These are phyloP conservation scores for Helenozyma rhizophorensis DNA, from an alignment of 805 yeast genomes.

Conservation along the genomic window DNA sequence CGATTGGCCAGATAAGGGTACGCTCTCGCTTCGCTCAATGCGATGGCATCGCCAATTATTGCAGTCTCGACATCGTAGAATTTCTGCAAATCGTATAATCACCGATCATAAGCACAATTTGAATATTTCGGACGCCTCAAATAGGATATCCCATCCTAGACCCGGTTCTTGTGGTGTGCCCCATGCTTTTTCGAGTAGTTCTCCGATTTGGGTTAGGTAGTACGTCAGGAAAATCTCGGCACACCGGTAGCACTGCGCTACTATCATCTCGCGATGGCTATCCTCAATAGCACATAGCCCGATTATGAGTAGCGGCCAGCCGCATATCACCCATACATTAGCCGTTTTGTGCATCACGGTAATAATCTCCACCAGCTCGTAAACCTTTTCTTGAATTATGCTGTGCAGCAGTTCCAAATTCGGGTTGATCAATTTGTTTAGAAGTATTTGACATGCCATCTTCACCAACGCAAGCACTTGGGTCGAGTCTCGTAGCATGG, in stretches of 20 bases:
- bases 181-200: slow-evolving; percentile 2
- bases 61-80: too few relatives aligned
- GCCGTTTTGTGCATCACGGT: neutral
- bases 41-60: too few relatives aligned
- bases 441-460: neutral
- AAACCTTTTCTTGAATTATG: neutral
- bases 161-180: neutral
- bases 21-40: too few relatives aligned
- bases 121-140: too few relatives aligned
- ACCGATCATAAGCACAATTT: too few relatives aligned
- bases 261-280: neutral
- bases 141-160: too few relatives aligned
- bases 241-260: neutral
- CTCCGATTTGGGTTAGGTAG: slow-evolving; percentile 1
- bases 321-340: slow-evolving; percentile 1
- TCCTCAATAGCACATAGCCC: neutral
- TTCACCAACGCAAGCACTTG: neutral
- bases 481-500: too few relatives aligned
- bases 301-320: slow-evolving; percentile 3
- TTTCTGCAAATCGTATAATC: too few relatives aligned
- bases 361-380: neutral
- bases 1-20: too few relatives aligned
- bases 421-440: neutral
- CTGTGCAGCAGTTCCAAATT: neutral
- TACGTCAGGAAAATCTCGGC: neutral